Evolutionary conservation across 805 yeast genomes (phyloP).

Genomic region (Millerago galiae): DNA sequence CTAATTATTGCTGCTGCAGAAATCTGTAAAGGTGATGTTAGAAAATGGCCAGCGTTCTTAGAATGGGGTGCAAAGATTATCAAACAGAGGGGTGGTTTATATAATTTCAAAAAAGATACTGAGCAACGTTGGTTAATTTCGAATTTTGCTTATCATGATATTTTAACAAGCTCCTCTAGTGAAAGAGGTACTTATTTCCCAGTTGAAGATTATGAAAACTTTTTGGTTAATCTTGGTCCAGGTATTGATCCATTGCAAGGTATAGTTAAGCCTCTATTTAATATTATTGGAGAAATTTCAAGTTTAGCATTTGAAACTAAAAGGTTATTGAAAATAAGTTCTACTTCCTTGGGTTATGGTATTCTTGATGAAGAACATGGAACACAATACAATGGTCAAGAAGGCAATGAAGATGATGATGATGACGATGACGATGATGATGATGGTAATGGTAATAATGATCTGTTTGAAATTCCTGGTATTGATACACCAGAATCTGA

Average conservation of each 20-base stretch:
- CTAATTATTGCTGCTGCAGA: conserved; percentile 73
- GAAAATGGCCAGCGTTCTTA: conserved; percentile 64
- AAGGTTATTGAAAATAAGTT: conserved; percentile 26
- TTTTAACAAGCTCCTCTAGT: conserved; percentile 54
- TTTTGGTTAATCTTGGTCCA: conserved; percentile 24
- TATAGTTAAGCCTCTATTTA: conserved; percentile 61
- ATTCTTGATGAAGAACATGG: conserved; percentile 18
- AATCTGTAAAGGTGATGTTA: conserved; percentile 76
- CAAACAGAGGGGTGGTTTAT: conserved; percentile 54
- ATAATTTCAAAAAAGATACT: conserved; percentile 42
- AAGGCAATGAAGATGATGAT: conserved; percentile 10
- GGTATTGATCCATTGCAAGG: conserved; percentile 70
- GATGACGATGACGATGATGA: conserved; percentile 8
- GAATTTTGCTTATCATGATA: conserved; percentile 77
- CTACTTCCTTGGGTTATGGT: conserved; percentile 22
- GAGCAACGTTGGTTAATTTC: conserved; percentile 67
- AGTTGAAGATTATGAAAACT: conserved; percentile 47
- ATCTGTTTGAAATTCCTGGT: conserved; percentile 18
- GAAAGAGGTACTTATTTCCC: conserved; percentile 64
- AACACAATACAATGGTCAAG: background rate
- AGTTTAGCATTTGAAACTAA: conserved; percentile 50
- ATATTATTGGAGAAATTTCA: conserved; percentile 61
- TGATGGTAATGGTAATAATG: conserved; percentile 9
- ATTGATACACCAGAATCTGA: conserved; percentile 20
- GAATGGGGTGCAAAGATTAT: conserved; percentile 62